Percentiles rank a stretch among this genome's conserved stretches.
phyloP scores from a whole-genome alignment of 140 eudicot genomes.

The Stevia rebaudiana region DNA sequence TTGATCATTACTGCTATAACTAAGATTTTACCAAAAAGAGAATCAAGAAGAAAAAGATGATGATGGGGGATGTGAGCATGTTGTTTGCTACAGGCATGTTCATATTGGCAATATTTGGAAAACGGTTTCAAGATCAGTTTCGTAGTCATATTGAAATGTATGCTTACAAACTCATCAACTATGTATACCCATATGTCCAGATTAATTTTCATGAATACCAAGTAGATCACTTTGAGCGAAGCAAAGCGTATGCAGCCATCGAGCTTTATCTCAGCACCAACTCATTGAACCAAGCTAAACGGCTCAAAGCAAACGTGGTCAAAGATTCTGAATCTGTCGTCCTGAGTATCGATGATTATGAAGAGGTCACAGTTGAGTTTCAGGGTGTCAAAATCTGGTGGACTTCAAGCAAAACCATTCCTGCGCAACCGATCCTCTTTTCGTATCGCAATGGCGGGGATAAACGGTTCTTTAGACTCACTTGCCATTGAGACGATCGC shows the following conservation, averaged over 20 bases:
- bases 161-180: neutral
- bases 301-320: conserved; percentile 40
- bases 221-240: neutral
- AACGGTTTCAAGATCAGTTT: neutral
- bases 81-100: neutral
- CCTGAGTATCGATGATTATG: conserved; percentile 39
- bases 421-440: no score
- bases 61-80: neutral
- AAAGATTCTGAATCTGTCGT: conserved; percentile 27
- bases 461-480: conserved; percentile 35
- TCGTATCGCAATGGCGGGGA: conserved; percentile 27
- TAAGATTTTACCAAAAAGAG: no score
- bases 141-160: neutral
- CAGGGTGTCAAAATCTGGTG: conserved; percentile 52
- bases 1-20: no score
- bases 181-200: neutral
- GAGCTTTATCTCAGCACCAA: conserved; percentile 33
- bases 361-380: conserved; percentile 51
- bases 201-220: conserved; percentile 7
- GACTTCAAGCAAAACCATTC: conserved; percentile 26
- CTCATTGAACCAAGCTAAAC: conserved; percentile 35
- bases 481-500: conserved; percentile 32
- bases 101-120: neutral
- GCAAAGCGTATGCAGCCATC: conserved; percentile 2
- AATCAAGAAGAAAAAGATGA: neutral